Evolutionary conservation across 1,139 yeast species (phyloP), one percentile per base, ranked within the genome.

Genomic region (Diutina ranongensis): DNA sequence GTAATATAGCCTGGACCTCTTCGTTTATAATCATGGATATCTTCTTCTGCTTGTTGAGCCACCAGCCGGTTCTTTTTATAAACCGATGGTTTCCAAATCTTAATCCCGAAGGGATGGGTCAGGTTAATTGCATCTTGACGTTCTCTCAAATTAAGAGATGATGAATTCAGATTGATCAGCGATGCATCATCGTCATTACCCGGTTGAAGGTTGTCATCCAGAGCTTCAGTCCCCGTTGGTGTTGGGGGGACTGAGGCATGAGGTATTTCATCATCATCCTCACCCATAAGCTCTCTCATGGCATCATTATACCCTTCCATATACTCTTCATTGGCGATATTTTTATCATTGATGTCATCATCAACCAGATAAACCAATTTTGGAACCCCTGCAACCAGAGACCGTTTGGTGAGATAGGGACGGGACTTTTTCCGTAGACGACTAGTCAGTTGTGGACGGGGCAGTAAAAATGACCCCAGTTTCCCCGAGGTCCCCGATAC

Each of bases 81-180:
- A 49, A 92, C 71, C 2, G 98, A 96, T 1, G 98, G 98, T 58
- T 92, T 92, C 98, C 98, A 92, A 55, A 92, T 86, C 61, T 95
- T 83, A 46, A 92, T 88, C 72, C 98, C 98, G 59, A 92, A 92
- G 0, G 98, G 98, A 65, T 94, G 98, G 1, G 97, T 88, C 47
- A 86, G 81, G 58, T 92, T 92, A 60, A 92, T 94, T 3, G 98
- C 98, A 53, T 86, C 88, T 62, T 92, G 98, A 52, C 97, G 79
- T 54, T 89, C 96, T 50, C 92, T 72, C 49, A 92, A 71, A n/a
- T 95, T 92, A 56, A 85, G 80, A 1, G 76, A 59, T 0, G 87
- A 76, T 1, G 73, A 70, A 3, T 61, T 51, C 9, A 71, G 61
- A 18, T 52, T 48, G 4, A 61, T 53, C 0, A 68, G 67, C 3